phyloP scores from a whole-genome alignment of 2,329 filamentous ascomycete species.

The Neonectria punicea region DNA sequence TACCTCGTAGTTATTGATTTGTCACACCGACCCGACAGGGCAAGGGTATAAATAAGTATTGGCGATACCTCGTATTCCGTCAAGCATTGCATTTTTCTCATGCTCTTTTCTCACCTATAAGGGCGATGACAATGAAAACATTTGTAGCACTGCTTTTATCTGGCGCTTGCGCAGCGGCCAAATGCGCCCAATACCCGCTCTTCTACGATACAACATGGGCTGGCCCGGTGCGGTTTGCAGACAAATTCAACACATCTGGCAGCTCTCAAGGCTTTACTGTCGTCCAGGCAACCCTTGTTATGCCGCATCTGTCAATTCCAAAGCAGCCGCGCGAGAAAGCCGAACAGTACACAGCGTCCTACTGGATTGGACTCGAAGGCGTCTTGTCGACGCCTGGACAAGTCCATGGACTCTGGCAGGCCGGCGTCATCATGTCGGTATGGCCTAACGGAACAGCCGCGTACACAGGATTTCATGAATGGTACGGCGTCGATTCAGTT shows the following conservation, averaged over 20 bases:
- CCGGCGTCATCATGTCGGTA: slow-evolving; percentile 11
- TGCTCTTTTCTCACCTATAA: too few species aligned
- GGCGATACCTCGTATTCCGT: too few species aligned
- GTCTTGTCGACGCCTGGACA: neutral
- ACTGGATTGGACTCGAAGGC: neutral
- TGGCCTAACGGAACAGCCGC: slow-evolving; percentile 8
- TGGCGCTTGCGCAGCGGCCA: neutral
- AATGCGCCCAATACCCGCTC: neutral
- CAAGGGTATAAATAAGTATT: too few species aligned
- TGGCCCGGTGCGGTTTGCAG: neutral
- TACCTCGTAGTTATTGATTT: too few species aligned
- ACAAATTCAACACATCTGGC: slow-evolving; percentile 1
- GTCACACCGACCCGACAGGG: too few species aligned
- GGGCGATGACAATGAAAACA: neutral
- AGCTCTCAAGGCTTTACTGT: slow-evolving; percentile 2
- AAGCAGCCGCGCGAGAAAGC: neutral
- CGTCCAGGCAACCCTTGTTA: slow-evolving; percentile 3
- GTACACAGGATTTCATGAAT: slow-evolving; percentile 12
- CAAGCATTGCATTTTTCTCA: too few species aligned
- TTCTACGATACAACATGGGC: neutral
- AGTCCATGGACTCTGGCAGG: slow-evolving; percentile 9
- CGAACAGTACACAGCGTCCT: neutral
- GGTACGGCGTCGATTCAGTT: neutral
- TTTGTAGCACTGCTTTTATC: neutral
- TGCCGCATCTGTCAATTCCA: slow-evolving; percentile 11